A percentile compares a stretch with the other conserved stretches of the same genome.
phyloP scores from a whole-genome alignment of 2,329 filamentous ascomycete genomes.

The Calcarisporium arbuscula region DNA sequence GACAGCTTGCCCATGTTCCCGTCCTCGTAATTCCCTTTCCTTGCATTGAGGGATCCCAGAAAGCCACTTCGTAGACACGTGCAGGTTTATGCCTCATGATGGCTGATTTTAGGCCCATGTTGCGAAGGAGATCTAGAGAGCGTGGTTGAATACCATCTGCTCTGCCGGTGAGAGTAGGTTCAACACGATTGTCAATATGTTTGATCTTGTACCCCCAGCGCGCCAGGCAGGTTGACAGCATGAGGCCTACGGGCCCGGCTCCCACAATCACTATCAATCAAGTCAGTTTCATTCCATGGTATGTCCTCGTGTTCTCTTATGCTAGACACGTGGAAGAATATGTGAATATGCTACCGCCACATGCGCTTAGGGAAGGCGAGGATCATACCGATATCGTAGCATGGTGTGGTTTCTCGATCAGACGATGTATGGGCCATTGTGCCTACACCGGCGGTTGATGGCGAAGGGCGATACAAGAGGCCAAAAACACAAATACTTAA shows the following conservation, averaged over 20 bases:
- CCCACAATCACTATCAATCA: constrained; percentile 71
- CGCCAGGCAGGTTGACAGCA: constrained; percentile 80
- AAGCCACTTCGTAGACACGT: constrained; percentile 73
- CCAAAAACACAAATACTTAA: no score
- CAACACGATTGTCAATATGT: constrained; percentile 84
- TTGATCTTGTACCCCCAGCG: constrained; percentile 94
- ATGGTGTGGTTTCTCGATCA: no score
- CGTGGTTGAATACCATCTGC: constrained; percentile 90
- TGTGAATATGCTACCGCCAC: no score
- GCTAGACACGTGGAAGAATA: no score
- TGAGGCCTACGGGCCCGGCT: constrained; percentile 80
- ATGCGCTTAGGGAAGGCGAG: no score
- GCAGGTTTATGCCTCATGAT: constrained; percentile 86
- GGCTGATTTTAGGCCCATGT: constrained; percentile 81
- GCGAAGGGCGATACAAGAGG: no score
- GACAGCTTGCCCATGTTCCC: constrained; percentile 80
- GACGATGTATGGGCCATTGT: no score
- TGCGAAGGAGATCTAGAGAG: constrained; percentile 77
- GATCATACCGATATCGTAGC: no score
- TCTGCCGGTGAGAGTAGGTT: constrained; percentile 77
- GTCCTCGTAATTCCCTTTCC: constrained; percentile 56
- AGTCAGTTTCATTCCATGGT: no score
- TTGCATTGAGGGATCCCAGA: constrained; percentile 59
- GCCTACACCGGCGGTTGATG: no score
- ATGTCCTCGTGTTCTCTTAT: no score